phyloP scores from a whole-genome alignment of 2,329 filamentous ascomycete genomes.

The Berkeleyomyces rouxiae region DNA sequence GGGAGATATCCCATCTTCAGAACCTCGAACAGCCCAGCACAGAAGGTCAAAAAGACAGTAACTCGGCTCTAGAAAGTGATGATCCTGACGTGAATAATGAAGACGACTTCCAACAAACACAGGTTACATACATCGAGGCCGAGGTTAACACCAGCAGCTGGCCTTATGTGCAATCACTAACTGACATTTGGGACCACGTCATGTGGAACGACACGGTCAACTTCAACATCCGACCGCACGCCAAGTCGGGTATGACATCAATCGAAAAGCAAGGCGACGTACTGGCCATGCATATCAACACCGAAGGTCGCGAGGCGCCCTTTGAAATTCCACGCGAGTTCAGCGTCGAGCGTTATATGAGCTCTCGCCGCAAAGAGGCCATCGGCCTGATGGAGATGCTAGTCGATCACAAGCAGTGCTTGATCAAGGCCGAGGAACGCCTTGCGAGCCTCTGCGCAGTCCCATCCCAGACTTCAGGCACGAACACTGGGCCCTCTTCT shows the following conservation, averaged over 20 bases:
- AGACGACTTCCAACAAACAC: constrained; percentile 21
- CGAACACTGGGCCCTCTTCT: no score
- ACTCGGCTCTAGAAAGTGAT: no score
- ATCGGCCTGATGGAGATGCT: constrained; percentile 13
- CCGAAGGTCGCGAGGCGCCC: constrained; percentile 23
- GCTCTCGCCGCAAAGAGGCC: constrained; percentile 28
- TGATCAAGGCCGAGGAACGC: background rate
- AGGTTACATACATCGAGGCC: constrained; percentile 28
- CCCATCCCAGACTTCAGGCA: background rate
- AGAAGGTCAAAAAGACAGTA: background rate
- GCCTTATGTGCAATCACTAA: constrained; percentile 26
- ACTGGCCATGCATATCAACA: constrained; percentile 30
- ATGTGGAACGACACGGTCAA: constrained; percentile 30
- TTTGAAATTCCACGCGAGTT: constrained; percentile 35
- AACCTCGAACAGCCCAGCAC: constrained; percentile 4
- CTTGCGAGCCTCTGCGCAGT: background rate
- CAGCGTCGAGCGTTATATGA: constrained; percentile 38
- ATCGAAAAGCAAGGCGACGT: constrained; percentile 34
- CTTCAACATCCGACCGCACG: constrained; percentile 20
- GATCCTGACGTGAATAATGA: background rate
- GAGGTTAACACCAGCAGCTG: constrained; percentile 24
- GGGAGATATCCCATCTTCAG: constrained; percentile 6
- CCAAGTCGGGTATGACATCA: constrained; percentile 26
- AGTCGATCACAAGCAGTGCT: constrained; percentile 7
- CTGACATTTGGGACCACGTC: constrained; percentile 32